A percentile compares a stretch with the other conserved stretches of the same genome.
Conservation (phyloP, 495 filamentous ascomycete genomes). For the Hypomontagnella monticulosa region DNA sequence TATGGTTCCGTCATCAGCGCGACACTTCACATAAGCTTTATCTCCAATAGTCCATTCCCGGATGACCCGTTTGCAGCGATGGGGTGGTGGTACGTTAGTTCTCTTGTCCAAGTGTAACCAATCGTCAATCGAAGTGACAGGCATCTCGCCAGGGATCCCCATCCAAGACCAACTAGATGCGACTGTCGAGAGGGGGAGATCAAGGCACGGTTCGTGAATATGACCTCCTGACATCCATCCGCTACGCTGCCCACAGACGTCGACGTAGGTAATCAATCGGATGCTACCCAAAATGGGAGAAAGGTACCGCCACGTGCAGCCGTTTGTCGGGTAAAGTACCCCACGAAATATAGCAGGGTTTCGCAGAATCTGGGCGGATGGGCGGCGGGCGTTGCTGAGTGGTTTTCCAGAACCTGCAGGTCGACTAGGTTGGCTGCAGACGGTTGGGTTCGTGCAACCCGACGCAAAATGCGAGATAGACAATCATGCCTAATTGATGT, state of each 20-base stretch:
- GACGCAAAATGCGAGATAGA: slow-evolving; percentile 34
- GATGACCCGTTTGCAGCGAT: slow-evolving; percentile 49
- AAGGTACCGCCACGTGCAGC: slow-evolving; percentile 38
- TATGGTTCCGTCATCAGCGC: slow-evolving; percentile 50
- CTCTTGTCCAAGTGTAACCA: slow-evolving; percentile 37
- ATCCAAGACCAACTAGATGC: slow-evolving; percentile 1
- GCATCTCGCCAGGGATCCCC: slow-evolving; percentile 33
- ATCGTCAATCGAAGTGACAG: slow-evolving; percentile 42
- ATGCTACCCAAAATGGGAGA: slow-evolving; percentile 34
- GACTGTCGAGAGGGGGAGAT: neutral
- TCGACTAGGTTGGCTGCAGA: slow-evolving; percentile 29
- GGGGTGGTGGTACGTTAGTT: slow-evolving; percentile 31
- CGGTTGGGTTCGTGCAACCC: slow-evolving; percentile 31
- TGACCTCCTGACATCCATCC: slow-evolving; percentile 6
- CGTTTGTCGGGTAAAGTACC: slow-evolving; percentile 36
- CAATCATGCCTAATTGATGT: slow-evolving; percentile 14
- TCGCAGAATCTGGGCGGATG: slow-evolving; percentile 11
- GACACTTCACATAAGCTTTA: slow-evolving; percentile 45
- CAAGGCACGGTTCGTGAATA: neutral
- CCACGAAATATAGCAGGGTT: slow-evolving; percentile 35
- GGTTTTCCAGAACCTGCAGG: slow-evolving; percentile 41
- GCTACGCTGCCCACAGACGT: neutral
- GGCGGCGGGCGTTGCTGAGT: slow-evolving; percentile 18
- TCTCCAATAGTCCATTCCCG: slow-evolving; percentile 46
- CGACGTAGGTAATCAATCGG: slow-evolving; percentile 13